These are phyloP conservation scores for Phytophthora constricta DNA, from an alignment of 352 stramenopile genomes.

Conservation along the genomic window DNA sequence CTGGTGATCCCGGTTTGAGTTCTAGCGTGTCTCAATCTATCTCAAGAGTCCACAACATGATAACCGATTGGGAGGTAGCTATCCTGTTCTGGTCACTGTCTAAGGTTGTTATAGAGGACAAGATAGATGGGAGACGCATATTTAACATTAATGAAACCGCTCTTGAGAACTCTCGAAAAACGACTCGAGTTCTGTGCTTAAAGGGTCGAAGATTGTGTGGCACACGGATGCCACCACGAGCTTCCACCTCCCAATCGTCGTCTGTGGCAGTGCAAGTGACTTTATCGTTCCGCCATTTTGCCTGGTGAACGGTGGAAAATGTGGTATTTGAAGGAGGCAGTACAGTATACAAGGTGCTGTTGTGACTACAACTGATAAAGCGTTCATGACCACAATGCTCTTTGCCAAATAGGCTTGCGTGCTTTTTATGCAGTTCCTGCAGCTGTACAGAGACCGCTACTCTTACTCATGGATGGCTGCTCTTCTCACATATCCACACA, in stretches of 20 bases:
- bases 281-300: background rate
- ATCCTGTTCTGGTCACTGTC: slow-evolving; percentile 1
- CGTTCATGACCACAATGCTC: background rate
- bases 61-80: too few relatives aligned
- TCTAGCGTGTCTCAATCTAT: too few relatives aligned
- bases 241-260: slow-evolving; percentile 5
- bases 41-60: too few relatives aligned
- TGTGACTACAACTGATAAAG: background rate
- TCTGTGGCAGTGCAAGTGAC: background rate
- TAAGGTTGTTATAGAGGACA: slow-evolving; percentile 1
- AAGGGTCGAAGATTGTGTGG: slow-evolving; percentile 2
- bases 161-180: background rate
- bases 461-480: background rate
- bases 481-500: background rate
- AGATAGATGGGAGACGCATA: background rate
- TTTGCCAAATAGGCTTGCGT: background rate
- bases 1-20: too few relatives aligned
- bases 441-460: background rate
- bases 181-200: background rate
- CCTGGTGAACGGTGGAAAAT: background rate
- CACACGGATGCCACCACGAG: background rate
- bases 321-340: background rate
- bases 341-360: too few relatives aligned
- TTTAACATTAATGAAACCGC: slow-evolving; percentile 12
- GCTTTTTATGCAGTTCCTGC: background rate